These are phyloP conservation scores for Aspergillus puulaauensis DNA, from an alignment of 2,329 filamentous ascomycete species.

Conservation along the genomic window DNA sequence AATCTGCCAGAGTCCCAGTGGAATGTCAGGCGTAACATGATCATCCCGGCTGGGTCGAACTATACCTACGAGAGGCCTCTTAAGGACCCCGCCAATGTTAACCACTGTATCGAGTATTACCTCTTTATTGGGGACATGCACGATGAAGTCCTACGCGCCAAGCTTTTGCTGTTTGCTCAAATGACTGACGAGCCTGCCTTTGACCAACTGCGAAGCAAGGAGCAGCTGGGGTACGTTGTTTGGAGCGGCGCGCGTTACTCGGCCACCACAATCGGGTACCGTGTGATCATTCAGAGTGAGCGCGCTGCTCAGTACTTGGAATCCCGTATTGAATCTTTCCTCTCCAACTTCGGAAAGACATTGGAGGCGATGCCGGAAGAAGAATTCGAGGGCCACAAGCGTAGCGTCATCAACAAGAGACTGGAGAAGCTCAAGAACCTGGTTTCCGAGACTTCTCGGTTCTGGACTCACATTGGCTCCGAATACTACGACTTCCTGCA, in stretches of 20 bases:
- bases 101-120: constrained; percentile 79
- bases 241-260: constrained; percentile 74
- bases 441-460: constrained; percentile 74
- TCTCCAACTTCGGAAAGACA: constrained; percentile 64
- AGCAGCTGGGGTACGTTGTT: constrained; percentile 95
- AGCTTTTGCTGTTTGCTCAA: constrained; percentile 78
- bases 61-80: constrained; percentile 78
- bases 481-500: constrained; percentile 90
- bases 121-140: constrained; percentile 68
- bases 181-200: constrained; percentile 92
- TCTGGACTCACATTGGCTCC: constrained; percentile 81
- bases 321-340: constrained; percentile 80
- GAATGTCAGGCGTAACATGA: constrained; percentile 72
- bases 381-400: constrained; percentile 88
- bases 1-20: constrained; percentile 74
- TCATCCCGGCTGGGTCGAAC: constrained; percentile 77
- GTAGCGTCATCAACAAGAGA: constrained; percentile 80
- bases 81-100: constrained; percentile 84
- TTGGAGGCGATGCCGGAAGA: constrained; percentile 74
- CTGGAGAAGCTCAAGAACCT: constrained; percentile 93
- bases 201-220: constrained; percentile 91
- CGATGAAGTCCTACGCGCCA: constrained; percentile 70
- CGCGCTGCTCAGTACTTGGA: constrained; percentile 81
- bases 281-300: constrained; percentile 92
- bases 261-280: constrained; percentile 77